Conservation (phyloP, 208 protist genomes). For the Jaenimonas drosophilae region DNA sequence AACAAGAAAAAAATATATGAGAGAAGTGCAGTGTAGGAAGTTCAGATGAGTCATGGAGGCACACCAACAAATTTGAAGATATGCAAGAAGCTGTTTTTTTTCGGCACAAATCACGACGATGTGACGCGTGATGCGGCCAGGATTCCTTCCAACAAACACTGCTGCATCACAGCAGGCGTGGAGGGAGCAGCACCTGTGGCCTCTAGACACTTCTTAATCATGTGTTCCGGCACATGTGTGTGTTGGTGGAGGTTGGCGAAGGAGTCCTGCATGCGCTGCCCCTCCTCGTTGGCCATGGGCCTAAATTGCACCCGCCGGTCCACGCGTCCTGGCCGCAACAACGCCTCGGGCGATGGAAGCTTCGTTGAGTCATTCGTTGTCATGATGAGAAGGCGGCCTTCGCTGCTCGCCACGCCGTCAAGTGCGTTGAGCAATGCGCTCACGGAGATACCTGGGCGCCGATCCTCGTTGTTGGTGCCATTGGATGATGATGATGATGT, state of each 20-base stretch:
- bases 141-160: slow-evolving; percentile 23
- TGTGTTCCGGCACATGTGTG: too few relatives aligned
- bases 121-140: slow-evolving; percentile 15
- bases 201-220: too few relatives aligned
- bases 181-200: too few relatives aligned
- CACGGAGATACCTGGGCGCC: slow-evolving; percentile 69
- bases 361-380: slow-evolving; percentile 89
- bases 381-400: slow-evolving; percentile 92
- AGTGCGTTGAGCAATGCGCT: slow-evolving; percentile 93
- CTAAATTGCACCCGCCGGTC: slow-evolving; percentile 68
- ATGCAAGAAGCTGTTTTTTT: too few relatives aligned
- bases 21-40: not conserved
- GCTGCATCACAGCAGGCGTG: slow-evolving; percentile 36
- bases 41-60: not conserved
- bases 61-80: not conserved
- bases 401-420: slow-evolving; percentile 89
- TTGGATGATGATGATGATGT: too few relatives aligned
- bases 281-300: slow-evolving; percentile 16
- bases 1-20: slow-evolving; percentile 7
- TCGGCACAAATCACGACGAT: too few relatives aligned
- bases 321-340: slow-evolving; percentile 91
- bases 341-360: slow-evolving; percentile 75
- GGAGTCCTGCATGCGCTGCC: slow-evolving; percentile 29
- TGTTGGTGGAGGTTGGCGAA: slow-evolving; percentile 13
- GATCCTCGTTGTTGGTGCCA: slow-evolving; percentile 4